Evolutionary conservation across 2,329 filamentous ascomycete species (phyloP).

Genomic region (Cryphonectria japonica): DNA sequence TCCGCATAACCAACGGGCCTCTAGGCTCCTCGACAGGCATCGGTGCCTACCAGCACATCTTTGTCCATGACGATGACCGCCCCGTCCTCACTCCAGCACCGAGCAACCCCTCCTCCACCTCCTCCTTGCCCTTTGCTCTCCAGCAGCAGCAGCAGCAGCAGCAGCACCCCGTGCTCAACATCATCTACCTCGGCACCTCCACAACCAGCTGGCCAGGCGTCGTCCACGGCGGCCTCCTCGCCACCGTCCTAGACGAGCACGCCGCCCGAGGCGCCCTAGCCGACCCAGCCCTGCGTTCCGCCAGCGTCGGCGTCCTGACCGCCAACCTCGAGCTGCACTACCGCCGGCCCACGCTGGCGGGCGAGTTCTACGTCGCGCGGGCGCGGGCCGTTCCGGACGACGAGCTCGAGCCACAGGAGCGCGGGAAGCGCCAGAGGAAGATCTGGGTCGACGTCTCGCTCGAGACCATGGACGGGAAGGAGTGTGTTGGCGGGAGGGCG

Average conservation of each 20-base stretch:
- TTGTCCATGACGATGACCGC: constrained; percentile 54
- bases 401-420: constrained; percentile 34
- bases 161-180: constrained; percentile 30
- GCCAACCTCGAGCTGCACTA: constrained; percentile 65
- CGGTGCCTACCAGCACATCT: constrained; percentile 61
- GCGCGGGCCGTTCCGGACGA: constrained; percentile 46
- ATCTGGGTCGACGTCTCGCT: constrained; percentile 58
- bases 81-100: constrained; percentile 51
- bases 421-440: constrained; percentile 50
- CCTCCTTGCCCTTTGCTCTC: constrained; percentile 60
- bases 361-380: constrained; percentile 66
- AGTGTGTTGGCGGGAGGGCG: constrained; percentile 62
- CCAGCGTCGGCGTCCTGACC: constrained; percentile 49
- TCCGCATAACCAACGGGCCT: constrained; percentile 47
- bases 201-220: constrained; percentile 72
- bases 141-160: constrained; percentile 32
- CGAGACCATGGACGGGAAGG: constrained; percentile 57
- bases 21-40: constrained; percentile 48
- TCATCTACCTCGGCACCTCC: constrained; percentile 71
- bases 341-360: constrained; percentile 60
- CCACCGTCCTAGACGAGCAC: constrained; percentile 71
- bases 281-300: constrained; percentile 51
- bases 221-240: constrained; percentile 72
- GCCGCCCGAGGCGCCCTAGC: constrained; percentile 65
- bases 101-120: constrained; percentile 61